Conservation (phyloP, 768 basidiomycete genomes). For the Suillus clintonianus region DNA sequence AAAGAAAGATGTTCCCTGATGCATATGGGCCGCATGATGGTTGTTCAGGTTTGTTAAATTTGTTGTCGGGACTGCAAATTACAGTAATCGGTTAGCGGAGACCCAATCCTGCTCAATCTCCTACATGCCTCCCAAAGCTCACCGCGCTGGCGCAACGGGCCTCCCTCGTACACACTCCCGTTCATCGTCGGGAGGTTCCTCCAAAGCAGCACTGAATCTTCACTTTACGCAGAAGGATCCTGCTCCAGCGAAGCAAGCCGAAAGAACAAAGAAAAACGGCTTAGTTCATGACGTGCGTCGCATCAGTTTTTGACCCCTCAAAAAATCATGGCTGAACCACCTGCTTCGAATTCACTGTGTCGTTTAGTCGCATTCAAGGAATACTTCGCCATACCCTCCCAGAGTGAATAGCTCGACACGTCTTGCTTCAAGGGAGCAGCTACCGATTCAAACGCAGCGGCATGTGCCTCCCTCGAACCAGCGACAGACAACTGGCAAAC, state of each 20-base stretch:
- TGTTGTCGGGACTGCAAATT: slow-evolving; percentile 8
- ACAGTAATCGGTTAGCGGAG: slow-evolving; percentile 31
- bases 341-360: slow-evolving; percentile 4
- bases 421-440: slow-evolving; percentile 30
- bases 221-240: slow-evolving; percentile 71
- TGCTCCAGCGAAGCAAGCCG: slow-evolving; percentile 41
- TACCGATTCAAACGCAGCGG: slow-evolving; percentile 33
- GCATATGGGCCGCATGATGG: background rate
- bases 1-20: background rate
- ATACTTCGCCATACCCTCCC: slow-evolving; percentile 22
- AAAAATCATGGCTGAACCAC: slow-evolving; percentile 14
- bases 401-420: slow-evolving; percentile 30
- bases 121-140: slow-evolving; percentile 52
- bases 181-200: slow-evolving; percentile 54
- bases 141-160: slow-evolving; percentile 46
- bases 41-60: background rate
- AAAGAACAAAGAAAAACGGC: slow-evolving; percentile 54
- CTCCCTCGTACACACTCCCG: slow-evolving; percentile 64
- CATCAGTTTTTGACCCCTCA: slow-evolving; percentile 8
- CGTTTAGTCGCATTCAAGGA: slow-evolving; percentile 22
- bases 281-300: slow-evolving; percentile 47
- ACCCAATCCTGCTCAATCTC: slow-evolving; percentile 25
- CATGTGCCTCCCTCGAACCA: slow-evolving; percentile 27
- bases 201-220: slow-evolving; percentile 59
- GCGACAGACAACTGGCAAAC: slow-evolving; percentile 34